Base-by-base conservation (phyloP, 2,329 filamentous ascomycete genomes). In the Sclerotinia minor region DNA sequence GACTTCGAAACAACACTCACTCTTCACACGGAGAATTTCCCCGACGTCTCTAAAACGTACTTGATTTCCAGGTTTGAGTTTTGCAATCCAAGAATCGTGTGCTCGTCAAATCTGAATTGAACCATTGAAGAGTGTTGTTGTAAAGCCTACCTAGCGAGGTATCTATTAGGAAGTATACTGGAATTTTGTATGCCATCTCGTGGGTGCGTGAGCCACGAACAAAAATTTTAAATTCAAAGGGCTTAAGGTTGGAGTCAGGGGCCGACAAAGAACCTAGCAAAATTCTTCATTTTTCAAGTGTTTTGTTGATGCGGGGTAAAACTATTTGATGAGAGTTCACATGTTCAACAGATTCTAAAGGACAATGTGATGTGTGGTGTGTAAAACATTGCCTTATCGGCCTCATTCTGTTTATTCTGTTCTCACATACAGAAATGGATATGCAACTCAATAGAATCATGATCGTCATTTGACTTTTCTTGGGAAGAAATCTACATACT, bases 391-490 rank as follows among this genome's bases (percentile, higher is more conserved):
- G 32, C 11, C 11, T 38, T 17, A 9, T 8, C 3, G 15, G 15
- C n/a, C 13, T 17, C 21, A 5, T 24, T 41, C 32, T 41, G 7
- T 41, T 26, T 24, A 19, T 26, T 50, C 8, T 38, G 6, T n/a
- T 38, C 54, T 38, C 54, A 61, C 44, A 49, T 24, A 21, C 58
- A 61, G 13, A 19, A n/a, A 61, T 19, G 15, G n/a, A 19, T 38
- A 19, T 38, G n/a, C 15, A 50, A 32, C 50, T 49, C 15, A 63
- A 38, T 45, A 24, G 57, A 59, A 45, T 50, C 59, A 24, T 63
- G 45, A 63, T 72, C 70, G 71, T 71, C 29, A 41, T 70, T 72
- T 72, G 67, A 71, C 70, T 70, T 69, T 75, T 67, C 47, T 44
- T 63, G 24, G 15, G 35, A 54, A 61, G 55, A 63, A 54, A 66